phyloP scores from a whole-genome alignment of 2,329 filamentous ascomycete genomes.

The Fusarium luffae region DNA sequence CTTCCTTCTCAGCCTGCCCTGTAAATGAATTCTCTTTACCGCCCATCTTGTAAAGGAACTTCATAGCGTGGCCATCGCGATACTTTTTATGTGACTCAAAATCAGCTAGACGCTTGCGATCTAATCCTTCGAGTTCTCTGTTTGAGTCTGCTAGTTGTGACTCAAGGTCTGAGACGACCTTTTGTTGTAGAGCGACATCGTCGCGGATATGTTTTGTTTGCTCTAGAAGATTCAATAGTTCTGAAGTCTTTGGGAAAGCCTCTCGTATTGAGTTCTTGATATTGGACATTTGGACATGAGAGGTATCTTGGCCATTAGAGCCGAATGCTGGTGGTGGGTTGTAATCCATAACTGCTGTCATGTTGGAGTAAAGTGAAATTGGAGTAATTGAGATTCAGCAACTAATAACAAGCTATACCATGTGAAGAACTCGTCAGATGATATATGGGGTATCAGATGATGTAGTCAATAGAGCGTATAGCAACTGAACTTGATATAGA shows the following conservation, averaged over 20 bases:
- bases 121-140: constrained; percentile 53
- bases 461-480: background rate
- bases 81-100: constrained; percentile 64
- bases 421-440: constrained; percentile 21
- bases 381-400: background rate
- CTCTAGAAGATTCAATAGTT: constrained; percentile 59
- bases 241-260: constrained; percentile 54
- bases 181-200: constrained; percentile 57
- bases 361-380: background rate
- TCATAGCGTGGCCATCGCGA: constrained; percentile 62
- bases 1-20: constrained; percentile 63
- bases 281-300: constrained; percentile 41
- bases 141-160: constrained; percentile 52
- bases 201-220: constrained; percentile 62
- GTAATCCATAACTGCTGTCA: constrained; percentile 12
- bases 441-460: constrained; percentile 22
- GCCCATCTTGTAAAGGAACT: constrained; percentile 62
- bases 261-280: constrained; percentile 53
- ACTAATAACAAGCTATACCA: background rate
- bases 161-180: constrained; percentile 59
- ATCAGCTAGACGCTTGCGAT: constrained; percentile 57
- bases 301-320: background rate
- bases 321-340: constrained; percentile 13
- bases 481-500: background rate
- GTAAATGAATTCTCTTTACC: constrained; percentile 56